Base-by-base conservation (phyloP, 1,284 basidiomycete species). In the Sparassis latifolia region DNA sequence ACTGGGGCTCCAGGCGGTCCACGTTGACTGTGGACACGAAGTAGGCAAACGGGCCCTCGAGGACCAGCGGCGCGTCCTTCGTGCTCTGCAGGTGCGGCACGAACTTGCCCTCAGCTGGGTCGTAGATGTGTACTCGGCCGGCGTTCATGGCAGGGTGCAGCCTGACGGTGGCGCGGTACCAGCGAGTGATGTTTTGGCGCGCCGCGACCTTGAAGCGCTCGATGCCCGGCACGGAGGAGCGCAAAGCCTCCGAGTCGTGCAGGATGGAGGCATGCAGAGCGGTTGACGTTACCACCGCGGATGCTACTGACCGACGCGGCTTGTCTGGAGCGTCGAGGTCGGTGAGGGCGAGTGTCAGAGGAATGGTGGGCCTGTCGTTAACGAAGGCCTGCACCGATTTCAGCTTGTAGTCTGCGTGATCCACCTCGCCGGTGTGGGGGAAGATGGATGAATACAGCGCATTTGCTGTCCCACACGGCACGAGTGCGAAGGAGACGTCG, bases 401-500 rank as follows among this genome's bases (percentile, higher is more conserved):
- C 31, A 89, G 68, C 53, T 68, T 75, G 62, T 81, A 79, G 31
- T 66, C 58, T 2, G 64, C 45, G 6, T 68, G 53, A 7, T 63
- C 62, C 27, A 62, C 53, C 5, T 57, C 53, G 9, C 61, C 50
- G 10, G 56, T 42, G 4, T 73, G 73, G 2, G 73, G 77, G 58
- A 81, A 87, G 42, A 82, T 66, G 43, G 75, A 86, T 48, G 77
- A 77, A 65, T 87, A 93, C n/a, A 97, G 73, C 0, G 95, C 95
- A 63, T 97, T 97, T 20, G 92, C 93, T n/a, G 94, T 97, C 7
- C 95, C 95, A 41, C 82, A 81, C 2, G 94, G 93, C 10, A 89
- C 72, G 33, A 88, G 71, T 7, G 72, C 78, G 50, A 86, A 67
- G 33, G 65, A 61, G 43, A 80, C 54, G 33, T 52, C 55, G 1